Base-by-base conservation (phyloP, 345 rosid species). In the Corymbia maculata region DNA sequence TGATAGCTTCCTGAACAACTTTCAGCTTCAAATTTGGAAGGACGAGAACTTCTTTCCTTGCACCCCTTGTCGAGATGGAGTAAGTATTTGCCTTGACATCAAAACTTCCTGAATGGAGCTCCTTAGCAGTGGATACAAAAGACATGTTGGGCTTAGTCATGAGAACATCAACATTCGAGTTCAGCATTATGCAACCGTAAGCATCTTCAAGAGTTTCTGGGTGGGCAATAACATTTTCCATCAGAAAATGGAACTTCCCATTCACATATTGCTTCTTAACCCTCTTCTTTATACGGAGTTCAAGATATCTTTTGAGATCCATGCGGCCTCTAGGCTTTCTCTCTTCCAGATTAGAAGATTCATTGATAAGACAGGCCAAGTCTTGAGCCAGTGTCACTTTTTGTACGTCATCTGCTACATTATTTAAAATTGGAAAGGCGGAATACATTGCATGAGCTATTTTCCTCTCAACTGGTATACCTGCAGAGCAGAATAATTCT, bases 1-100 rank as follows among this genome's bases (percentile, higher is more conserved):
- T 93, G 51, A 97, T 90, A 85, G 99, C 99, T 90, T 97, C 99
- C 92, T 95, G 98, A 88, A 96, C 90, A 85, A 94, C 91, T 93
- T 90, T 94, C 89, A 94, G 82, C 88, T 94, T 94, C 30, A 94
- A 89, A 82, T 90, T 94, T n/a, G 99, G 99, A 89, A 97, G 90
- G 50, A 97, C 91, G 82, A 97, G 96, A 85, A 91, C 93, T 93
- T 96, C 97, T 88, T 95, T 94, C 17, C 86, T 88, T 55, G 86
- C 93, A 90, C 96, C 97, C 92, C 92, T 94, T 32, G 97, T 89
- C 19, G 91, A 92, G 86, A 96, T 86, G 42, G 95, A 92, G 87
- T 90, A 93, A 22, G 93, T 93, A 90, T 95, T 93, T 70, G 91
- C 92, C 51, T 87, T 75, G 45, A 95, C 92, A 90, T 96, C 95